These are phyloP conservation scores for Colletotrichum sp. DNA, from an alignment of 2,329 filamentous ascomycete genomes.

Conservation along the genomic window DNA sequence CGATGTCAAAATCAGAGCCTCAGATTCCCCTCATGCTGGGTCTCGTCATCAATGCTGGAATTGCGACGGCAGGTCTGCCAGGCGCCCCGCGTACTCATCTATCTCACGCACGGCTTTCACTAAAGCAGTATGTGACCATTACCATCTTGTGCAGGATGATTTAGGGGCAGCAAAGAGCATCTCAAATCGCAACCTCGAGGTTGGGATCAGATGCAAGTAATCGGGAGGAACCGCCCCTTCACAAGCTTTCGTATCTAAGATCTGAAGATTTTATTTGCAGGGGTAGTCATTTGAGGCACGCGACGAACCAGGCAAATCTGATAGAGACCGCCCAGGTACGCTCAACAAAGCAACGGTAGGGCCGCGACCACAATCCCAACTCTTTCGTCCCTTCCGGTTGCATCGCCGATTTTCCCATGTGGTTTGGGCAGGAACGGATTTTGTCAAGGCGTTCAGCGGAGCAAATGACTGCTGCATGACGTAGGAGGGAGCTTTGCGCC, in stretches of 20 bases:
- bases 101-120: background rate
- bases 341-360: background rate
- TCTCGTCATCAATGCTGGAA: background rate
- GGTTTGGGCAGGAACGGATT: background rate
- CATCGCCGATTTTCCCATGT: conserved; percentile 13
- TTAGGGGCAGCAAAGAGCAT: background rate
- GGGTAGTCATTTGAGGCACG: background rate
- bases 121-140: background rate
- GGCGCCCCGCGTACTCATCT: accelerated
- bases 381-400: background rate
- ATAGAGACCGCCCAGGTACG: background rate
- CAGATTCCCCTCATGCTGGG: background rate
- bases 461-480: conserved; percentile 9
- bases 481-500: conserved; percentile 8
- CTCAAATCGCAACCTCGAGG: background rate
- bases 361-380: background rate
- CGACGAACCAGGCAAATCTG: background rate
- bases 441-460: conserved; percentile 14
- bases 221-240: background rate
- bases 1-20: background rate
- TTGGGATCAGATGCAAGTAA: background rate
- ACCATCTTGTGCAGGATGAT: background rate
- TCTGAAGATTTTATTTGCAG: background rate
- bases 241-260: background rate
- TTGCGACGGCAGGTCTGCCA: background rate